These are phyloP conservation scores for Microsporum ferrugineum DNA, from an alignment of 2,329 filamentous ascomycete genomes.

Conservation along the genomic window DNA sequence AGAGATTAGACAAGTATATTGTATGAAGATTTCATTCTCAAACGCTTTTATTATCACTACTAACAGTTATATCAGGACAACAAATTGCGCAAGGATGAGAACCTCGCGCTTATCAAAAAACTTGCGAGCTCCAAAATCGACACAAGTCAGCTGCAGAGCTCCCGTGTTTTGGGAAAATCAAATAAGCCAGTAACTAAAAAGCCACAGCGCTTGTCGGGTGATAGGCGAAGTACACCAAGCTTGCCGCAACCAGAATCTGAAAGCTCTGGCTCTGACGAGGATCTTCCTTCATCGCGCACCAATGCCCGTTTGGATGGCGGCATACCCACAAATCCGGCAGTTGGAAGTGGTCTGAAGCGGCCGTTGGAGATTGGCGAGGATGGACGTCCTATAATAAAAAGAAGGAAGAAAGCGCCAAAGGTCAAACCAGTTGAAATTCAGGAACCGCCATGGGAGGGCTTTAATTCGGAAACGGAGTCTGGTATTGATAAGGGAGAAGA, in stretches of 20 bases:
- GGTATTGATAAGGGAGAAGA: constrained; percentile 19
- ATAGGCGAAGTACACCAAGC: not conserved
- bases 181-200: constrained; percentile 46
- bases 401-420: constrained; percentile 46
- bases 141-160: constrained; percentile 68
- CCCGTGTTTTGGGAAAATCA: constrained; percentile 61
- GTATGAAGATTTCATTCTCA: constrained; percentile 27
- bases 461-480: constrained; percentile 28
- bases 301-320: not conserved
- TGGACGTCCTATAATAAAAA: constrained; percentile 70
- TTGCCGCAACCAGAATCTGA: not conserved
- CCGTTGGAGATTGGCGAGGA: constrained; percentile 69
- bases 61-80: constrained; percentile 47
- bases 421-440: constrained; percentile 23
- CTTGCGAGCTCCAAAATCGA: constrained; percentile 63
- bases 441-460: constrained; percentile 38
- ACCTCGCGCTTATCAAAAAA: constrained; percentile 69
- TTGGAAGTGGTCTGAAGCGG: constrained; percentile 72
- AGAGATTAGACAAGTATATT: constrained; percentile 58
- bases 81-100: constrained; percentile 92
- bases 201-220: not conserved
- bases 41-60: not conserved
- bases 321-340: constrained; percentile 4
- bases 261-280: constrained; percentile 31
- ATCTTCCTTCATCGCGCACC: constrained; percentile 40